Conservation (phyloP, 1,139 yeast genomes). For the Candida sanyaensis region DNA sequence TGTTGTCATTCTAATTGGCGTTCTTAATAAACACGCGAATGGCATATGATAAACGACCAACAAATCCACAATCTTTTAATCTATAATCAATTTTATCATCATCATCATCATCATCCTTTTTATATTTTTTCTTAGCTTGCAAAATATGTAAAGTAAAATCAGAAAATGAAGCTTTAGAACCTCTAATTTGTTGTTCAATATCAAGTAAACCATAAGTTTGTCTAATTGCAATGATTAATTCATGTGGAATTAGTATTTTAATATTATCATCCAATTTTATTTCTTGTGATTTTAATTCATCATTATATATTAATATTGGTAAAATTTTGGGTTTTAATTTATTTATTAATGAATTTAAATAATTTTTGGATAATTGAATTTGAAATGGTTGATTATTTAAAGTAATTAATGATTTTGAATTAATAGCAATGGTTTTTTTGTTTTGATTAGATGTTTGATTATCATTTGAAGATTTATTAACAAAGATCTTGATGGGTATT, state of each 20-base stretch:
- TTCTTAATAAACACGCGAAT: background rate
- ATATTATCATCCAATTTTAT: conserved; percentile 6
- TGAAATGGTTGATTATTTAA: conserved; percentile 12
- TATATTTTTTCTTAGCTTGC: background rate
- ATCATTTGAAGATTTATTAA: conserved; percentile 5
- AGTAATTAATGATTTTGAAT: conserved; percentile 14
- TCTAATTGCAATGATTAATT: conserved; percentile 5
- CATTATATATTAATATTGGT: conserved; percentile 4
- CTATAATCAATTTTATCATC: conserved; percentile 4
- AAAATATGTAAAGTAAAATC: conserved; percentile 1
- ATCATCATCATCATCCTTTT: too few species aligned
- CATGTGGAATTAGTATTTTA: conserved; percentile 6
- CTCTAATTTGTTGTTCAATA: conserved; percentile 4
- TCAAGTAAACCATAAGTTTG: conserved; percentile 5
- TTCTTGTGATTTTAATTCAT: background rate
- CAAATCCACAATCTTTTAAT: conserved; percentile 1
- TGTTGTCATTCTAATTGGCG: too few species aligned
- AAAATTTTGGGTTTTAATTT: conserved; percentile 7
- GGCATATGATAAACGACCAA: conserved; percentile 14
- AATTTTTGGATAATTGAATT: conserved; percentile 10
- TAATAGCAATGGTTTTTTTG: conserved; percentile 12
- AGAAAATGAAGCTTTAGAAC: background rate
- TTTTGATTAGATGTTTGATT: background rate
- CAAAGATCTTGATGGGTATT: conserved; percentile 15
- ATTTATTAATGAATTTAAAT: conserved; percentile 7